These are phyloP conservation scores for Paratinospora sagittata DNA, from an alignment of 164 flowering plant genomes.

Conservation along the genomic window DNA sequence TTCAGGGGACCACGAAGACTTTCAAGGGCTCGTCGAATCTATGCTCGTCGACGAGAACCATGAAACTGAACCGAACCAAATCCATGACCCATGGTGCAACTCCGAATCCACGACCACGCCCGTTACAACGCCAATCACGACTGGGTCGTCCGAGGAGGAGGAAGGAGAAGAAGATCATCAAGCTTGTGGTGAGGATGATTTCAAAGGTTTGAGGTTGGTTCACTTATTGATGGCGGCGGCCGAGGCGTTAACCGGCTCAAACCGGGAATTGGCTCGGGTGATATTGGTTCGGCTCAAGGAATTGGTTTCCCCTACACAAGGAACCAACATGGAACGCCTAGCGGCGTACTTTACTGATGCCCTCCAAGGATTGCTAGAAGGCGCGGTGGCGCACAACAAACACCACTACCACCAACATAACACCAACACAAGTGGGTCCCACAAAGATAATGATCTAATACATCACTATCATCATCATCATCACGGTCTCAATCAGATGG, in stretches of 20 bases:
- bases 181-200: constrained; percentile 27
- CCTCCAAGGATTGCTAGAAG: constrained; percentile 49
- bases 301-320: constrained; percentile 54
- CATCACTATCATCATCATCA: constrained; percentile 17
- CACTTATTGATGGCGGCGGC: constrained; percentile 80
- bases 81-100: neutral
- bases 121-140: too few species aligned
- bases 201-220: constrained; percentile 62
- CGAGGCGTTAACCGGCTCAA: constrained; percentile 57
- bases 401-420: constrained; percentile 19
- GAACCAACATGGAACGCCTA: constrained; percentile 66
- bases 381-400: constrained; percentile 25
- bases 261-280: constrained; percentile 73
- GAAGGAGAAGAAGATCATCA: constrained; percentile 13
- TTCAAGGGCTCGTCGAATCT: constrained; percentile 45
- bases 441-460: neutral
- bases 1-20: constrained; percentile 35
- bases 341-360: constrained; percentile 75
- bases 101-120: neutral
- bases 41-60: constrained; percentile 27
- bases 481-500: constrained; percentile 31
- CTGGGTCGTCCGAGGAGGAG: neutral
- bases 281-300: constrained; percentile 94
- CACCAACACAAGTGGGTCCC: constrained; percentile 5
- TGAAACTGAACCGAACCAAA: neutral